These are phyloP conservation scores for Streptanthus diversifolius DNA, from an alignment of 345 rosid genomes.

Conservation along the genomic window DNA sequence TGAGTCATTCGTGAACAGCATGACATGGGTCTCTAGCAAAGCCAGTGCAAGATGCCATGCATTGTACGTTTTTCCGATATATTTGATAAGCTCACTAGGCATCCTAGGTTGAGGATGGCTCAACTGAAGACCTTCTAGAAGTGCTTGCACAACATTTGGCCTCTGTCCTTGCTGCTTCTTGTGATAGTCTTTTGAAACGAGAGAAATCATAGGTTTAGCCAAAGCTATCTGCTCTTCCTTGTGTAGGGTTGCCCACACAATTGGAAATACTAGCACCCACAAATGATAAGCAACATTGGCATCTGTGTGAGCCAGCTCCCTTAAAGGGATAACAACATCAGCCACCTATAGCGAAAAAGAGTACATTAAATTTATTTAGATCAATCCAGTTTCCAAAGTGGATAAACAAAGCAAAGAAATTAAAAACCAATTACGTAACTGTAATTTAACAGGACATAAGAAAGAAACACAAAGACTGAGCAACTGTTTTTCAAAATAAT, in stretches of 20 bases:
- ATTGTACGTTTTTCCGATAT: slow-evolving; percentile 91
- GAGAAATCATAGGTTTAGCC: slow-evolving; percentile 86
- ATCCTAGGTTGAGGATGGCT: slow-evolving; percentile 99
- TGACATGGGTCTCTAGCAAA: slow-evolving; percentile 90
- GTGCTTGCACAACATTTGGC: slow-evolving; percentile 99
- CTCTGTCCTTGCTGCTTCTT: slow-evolving; percentile 92
- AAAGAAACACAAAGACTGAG: background rate
- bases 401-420: too few relatives aligned
- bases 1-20: slow-evolving; percentile 80
- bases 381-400: too few relatives aligned
- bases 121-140: slow-evolving; percentile 93
- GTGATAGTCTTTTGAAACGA: slow-evolving; percentile 87
- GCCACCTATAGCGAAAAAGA: slow-evolving; percentile 50
- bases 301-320: slow-evolving; percentile 93
- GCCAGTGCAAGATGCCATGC: slow-evolving; percentile 97
- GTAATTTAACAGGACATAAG: too few relatives aligned
- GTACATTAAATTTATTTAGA: too few relatives aligned
- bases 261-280: slow-evolving; percentile 98
- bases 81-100: slow-evolving; percentile 97
- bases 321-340: slow-evolving; percentile 83
- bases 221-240: slow-evolving; percentile 83
- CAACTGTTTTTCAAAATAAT: background rate
- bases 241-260: slow-evolving; percentile 88
- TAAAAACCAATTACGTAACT: too few relatives aligned
- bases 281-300: slow-evolving; percentile 95